Evolutionary conservation across 1,284 basidiomycete genomes (phyloP).

Genomic region (Hymenochaete sp.): DNA sequence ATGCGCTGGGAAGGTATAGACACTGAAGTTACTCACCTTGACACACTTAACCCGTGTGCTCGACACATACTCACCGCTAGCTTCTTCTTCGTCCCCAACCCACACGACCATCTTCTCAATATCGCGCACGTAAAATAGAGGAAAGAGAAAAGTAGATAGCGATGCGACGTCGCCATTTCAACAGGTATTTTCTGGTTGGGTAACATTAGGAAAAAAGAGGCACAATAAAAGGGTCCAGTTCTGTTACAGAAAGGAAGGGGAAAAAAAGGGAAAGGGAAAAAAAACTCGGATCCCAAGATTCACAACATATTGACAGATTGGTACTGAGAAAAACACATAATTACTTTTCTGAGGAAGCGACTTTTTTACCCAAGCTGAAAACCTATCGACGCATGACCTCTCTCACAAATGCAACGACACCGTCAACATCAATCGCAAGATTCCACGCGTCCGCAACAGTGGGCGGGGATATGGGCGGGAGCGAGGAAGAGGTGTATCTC

Average conservation of each 20-base stretch:
- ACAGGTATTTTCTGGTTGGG: no score
- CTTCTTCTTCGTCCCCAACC: no score
- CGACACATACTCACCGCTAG: no score
- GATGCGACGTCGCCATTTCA: neutral
- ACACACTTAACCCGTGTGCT: no score
- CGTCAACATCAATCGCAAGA: slow-evolving; percentile 42
- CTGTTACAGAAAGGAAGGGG: no score
- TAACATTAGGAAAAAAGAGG: no score
- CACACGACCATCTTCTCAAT: no score
- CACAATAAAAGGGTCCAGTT: no score
- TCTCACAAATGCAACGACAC: slow-evolving; percentile 37
- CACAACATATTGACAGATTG: neutral
- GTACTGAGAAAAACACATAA: neutral
- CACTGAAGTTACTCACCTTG: no score
- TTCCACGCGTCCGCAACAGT: slow-evolving; percentile 34
- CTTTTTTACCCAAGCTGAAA: neutral
- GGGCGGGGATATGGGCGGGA: slow-evolving; percentile 34
- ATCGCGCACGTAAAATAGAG: neutral
- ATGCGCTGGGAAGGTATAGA: no score
- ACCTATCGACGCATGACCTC: slow-evolving; percentile 21
- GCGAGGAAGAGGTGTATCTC: slow-evolving; percentile 25
- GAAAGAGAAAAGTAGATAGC: neutral
- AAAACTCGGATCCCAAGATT: neutral
- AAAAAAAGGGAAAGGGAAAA: neutral
- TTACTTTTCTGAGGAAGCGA: neutral